phyloP scores from a whole-genome alignment of 139 green algal genomes.

The Zygnema circumcarinatum region DNA sequence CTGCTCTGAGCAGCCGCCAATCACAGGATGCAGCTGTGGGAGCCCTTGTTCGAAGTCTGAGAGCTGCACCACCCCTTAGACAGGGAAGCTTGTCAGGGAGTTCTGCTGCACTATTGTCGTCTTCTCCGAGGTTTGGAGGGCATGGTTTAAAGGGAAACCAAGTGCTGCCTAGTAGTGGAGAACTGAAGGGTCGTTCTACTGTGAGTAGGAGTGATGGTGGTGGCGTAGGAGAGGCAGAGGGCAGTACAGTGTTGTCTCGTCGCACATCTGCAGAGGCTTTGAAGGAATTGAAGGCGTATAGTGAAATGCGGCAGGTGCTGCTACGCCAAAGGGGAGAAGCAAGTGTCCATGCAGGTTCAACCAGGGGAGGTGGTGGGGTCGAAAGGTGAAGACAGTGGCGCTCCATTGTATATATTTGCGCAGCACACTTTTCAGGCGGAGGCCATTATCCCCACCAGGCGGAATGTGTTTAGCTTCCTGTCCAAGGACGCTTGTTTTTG shows the following conservation, averaged over 20 bases:
- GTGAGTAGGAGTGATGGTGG: not conserved
- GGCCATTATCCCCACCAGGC: not conserved
- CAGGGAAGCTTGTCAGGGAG: not conserved
- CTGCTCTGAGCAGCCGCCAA: not conserved
- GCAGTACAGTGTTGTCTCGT: not conserved
- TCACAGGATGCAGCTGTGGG: constrained; percentile 28
- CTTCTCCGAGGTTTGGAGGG: not conserved
- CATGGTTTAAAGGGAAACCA: too few relatives aligned
- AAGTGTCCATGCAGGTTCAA: not conserved
- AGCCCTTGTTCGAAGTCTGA: constrained; percentile 29
- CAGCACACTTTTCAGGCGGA: not conserved
- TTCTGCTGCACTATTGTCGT: not conserved
- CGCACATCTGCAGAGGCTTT: not conserved
- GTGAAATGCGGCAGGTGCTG: not conserved
- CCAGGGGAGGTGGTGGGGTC: too few relatives aligned
- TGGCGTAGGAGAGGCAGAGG: not conserved
- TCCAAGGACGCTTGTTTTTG: not conserved
- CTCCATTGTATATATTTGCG: not conserved
- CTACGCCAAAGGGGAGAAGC: not conserved
- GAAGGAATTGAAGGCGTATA: not conserved
- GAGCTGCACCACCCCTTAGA: constrained; percentile 2
- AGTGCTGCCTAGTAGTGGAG: not conserved
- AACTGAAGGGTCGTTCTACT: not conserved
- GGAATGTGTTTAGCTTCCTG: not conserved
- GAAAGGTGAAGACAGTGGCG: not conserved